Evolutionary conservation across 805 yeast species (phyloP), one percentile per base, ranked within the genome.

Genomic region (Yarrowia keelungensis): DNA sequence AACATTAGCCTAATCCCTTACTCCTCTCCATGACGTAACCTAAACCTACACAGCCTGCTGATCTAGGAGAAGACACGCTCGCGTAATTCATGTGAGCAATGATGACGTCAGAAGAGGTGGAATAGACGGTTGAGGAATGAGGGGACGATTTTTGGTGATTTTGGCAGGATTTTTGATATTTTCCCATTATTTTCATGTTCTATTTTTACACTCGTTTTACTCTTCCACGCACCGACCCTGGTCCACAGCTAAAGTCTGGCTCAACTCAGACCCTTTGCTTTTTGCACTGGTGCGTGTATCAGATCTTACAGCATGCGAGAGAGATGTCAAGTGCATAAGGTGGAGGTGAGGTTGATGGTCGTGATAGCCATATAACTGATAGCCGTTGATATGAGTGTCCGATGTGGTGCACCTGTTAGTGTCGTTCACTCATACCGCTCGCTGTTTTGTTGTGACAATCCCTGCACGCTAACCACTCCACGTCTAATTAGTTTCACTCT

Each of bases 241-340:
- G 22, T 16, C n/a, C n/a, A 22, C 32, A 26, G 32, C 32, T 26
- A 26, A 46, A 19, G 12, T 11, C 36, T 12, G 32, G 32, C 32
- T 26, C 32, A 26, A 26, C 32, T 38, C 19, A 32, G 16, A n/a
- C 46, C 7, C 19, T 22, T 10, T 49, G 38, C 35, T 49, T 49
- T 49, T 36, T 51, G 19, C 9, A 14, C 8, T 7, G 26, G 56
- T n/a, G 43, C 43, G 43, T 53, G 58, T 53, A 53, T 53, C 58
- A 53, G 42, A 53, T 53, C 58, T 53, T 53, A 38, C 58, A 53
- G 58, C 43, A 53, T 38, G 56, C 56, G 56, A 26, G 56, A 5
- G 56, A n/a, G 56, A 51, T 51, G 53, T 7, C 7, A 9, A 7
- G 15, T 19, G 51, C 32, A 22, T 5, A 8, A 14, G 49, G 26